These are phyloP conservation scores for Alternaria sp. DNA, from an alignment of 2,329 filamentous ascomycete species.

Conservation along the genomic window DNA sequence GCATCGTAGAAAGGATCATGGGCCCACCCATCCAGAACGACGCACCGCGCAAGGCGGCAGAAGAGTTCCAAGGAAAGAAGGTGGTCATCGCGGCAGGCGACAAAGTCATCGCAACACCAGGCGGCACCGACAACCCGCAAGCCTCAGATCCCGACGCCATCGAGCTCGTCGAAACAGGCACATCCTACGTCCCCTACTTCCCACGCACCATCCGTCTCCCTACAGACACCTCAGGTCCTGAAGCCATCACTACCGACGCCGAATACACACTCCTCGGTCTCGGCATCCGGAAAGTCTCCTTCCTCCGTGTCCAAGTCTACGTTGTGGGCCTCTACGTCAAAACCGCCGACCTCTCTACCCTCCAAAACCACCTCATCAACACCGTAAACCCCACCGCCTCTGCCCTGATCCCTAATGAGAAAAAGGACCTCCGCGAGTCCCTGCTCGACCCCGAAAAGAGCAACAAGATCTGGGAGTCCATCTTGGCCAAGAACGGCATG, in stretches of 20 bases:
- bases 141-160: constrained; percentile 62
- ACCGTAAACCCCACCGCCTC: constrained; percentile 81
- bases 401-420: constrained; percentile 83
- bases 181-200: constrained; percentile 80
- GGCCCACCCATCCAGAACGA: constrained; percentile 41
- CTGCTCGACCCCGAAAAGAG: constrained; percentile 76
- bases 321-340: constrained; percentile 93
- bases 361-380: constrained; percentile 81
- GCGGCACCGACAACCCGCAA: constrained; percentile 39
- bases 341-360: constrained; percentile 78
- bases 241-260: constrained; percentile 40
- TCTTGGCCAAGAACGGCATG: constrained; percentile 66
- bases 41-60: constrained; percentile 40
- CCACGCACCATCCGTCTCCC: constrained; percentile 76
- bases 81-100: constrained; percentile 70
- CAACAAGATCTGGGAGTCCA: constrained; percentile 76
- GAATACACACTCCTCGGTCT: constrained; percentile 90
- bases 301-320: constrained; percentile 91
- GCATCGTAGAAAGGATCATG: constrained; percentile 36
- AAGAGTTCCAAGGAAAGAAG: constrained; percentile 63
- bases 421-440: constrained; percentile 72
- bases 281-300: constrained; percentile 88
- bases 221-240: constrained; percentile 44
- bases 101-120: constrained; percentile 60
- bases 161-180: constrained; percentile 83